A percentile compares a stretch with the other conserved stretches of the same genome.
phyloP scores from a whole-genome alignment of 2,329 filamentous ascomycete species.

The Phaeoacremonium minimum region DNA sequence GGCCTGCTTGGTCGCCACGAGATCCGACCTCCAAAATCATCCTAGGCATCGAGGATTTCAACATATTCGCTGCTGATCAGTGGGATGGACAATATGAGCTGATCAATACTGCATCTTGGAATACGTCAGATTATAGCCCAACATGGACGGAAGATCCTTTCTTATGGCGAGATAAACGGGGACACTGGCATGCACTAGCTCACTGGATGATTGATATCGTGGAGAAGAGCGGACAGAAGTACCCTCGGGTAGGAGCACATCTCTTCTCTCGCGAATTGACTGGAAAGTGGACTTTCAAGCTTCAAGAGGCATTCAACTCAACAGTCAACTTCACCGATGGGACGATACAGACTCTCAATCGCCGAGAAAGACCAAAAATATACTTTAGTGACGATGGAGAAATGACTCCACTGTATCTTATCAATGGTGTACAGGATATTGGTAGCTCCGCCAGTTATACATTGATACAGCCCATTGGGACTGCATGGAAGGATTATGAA shows the following conservation, averaged over 20 bases:
- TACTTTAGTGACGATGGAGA: conserved; percentile 40
- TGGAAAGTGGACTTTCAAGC: conserved; percentile 3
- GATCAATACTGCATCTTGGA: conserved; percentile 14
- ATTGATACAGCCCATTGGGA: conserved; percentile 4
- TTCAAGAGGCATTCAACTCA: conserved; percentile 3
- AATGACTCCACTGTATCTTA: conserved; percentile 40
- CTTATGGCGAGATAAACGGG: conserved; percentile 20
- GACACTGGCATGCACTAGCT: conserved; percentile 20
- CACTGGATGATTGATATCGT: conserved; percentile 6
- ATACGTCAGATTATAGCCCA: conserved; percentile 17
- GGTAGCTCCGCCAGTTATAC: conserved; percentile 4
- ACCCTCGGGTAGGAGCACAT: conserved; percentile 1
- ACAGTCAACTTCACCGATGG: conserved; percentile 32
- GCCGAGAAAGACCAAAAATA: conserved; percentile 42
- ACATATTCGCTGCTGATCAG: not conserved
- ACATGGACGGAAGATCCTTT: conserved; percentile 21
- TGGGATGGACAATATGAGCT: conserved; percentile 3
- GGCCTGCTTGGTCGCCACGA: not conserved
- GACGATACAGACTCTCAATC: conserved; percentile 27
- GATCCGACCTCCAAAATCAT: conserved; percentile 1
- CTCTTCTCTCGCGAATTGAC: conserved; percentile 1
- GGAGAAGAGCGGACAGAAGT: conserved; percentile 3
- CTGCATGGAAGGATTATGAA: too few species aligned
- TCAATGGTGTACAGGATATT: conserved; percentile 32
- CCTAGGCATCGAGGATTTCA: conserved; percentile 3